These are phyloP conservation scores for Sugiyamaella qingdaonensis DNA, from an alignment of 805 yeast genomes.

Conservation along the genomic window DNA sequence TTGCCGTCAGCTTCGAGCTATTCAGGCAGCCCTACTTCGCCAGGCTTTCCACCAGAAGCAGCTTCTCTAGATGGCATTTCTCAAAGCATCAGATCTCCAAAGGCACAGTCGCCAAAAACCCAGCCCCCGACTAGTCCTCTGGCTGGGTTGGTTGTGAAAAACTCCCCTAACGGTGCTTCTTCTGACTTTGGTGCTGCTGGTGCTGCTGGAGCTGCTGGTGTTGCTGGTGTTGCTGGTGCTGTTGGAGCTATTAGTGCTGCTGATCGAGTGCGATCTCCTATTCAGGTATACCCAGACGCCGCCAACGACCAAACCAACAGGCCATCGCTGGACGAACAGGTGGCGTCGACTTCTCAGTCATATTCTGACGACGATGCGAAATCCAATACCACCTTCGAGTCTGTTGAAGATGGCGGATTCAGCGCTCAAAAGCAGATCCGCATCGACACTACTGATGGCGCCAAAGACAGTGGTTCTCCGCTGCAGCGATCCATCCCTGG, in stretches of 20 bases:
- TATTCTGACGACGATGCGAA: constrained; percentile 13
- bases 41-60: neutral
- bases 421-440: neutral
- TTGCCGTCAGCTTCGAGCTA: neutral
- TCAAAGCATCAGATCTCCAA: neutral
- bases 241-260: neutral
- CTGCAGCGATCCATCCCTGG: constrained; percentile 18
- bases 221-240: constrained; percentile 1
- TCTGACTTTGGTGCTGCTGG: constrained; percentile 10
- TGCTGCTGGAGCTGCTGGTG: constrained; percentile 10
- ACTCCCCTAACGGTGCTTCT: constrained; percentile 1
- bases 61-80: neutral
- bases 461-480: neutral
- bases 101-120: neutral
- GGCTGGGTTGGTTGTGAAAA: constrained; percentile 6
- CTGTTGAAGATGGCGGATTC: constrained; percentile 16
- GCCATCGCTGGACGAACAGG: constrained; percentile 2
- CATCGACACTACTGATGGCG: neutral
- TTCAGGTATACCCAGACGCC: constrained; percentile 7
- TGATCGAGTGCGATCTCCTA: neutral
- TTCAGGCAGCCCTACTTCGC: neutral
- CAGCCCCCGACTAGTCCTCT: neutral
- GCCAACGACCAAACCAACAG: neutral
- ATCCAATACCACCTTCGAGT: constrained; percentile 18
- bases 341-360: constrained; percentile 1